Percentiles rank a stretch among this genome's conserved stretches.
phyloP scores from a whole-genome alignment of 2,329 filamentous ascomycete species.

The Pleomassaria siparia region DNA sequence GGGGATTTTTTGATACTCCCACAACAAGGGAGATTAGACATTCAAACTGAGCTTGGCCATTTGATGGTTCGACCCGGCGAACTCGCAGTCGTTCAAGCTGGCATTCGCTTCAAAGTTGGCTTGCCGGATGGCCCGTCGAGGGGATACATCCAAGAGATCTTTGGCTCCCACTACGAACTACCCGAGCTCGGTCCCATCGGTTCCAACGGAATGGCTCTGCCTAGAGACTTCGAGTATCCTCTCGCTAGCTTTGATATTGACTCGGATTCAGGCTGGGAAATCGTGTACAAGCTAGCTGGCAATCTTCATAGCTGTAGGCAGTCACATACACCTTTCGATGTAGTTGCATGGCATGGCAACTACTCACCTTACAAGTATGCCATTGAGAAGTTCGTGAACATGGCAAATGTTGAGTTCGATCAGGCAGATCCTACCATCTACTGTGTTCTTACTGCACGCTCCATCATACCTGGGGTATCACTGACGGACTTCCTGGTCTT shows the following conservation, averaged over 20 bases:
- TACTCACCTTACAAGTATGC: constrained; percentile 41
- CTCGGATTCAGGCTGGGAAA: constrained; percentile 8
- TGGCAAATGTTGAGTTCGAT: constrained; percentile 44
- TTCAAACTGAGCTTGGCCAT: constrained; percentile 16
- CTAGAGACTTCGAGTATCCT: constrained; percentile 14
- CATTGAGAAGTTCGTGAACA: constrained; percentile 32
- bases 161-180: constrained; percentile 12
- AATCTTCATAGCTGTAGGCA: constrained; percentile 6
- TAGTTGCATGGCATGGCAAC: constrained; percentile 20
- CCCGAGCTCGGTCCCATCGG: constrained; percentile 16
- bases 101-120: constrained; percentile 12
- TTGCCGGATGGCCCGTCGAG: constrained; percentile 13
- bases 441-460: constrained; percentile 45
- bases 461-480: constrained; percentile 29
- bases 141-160: constrained; percentile 16
- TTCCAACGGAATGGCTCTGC: constrained; percentile 12
- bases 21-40: constrained; percentile 13
- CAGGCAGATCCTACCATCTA: constrained; percentile 47
- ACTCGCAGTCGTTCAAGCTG: constrained; percentile 15
- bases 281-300: constrained; percentile 13
- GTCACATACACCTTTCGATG: constrained; percentile 16
- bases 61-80: constrained; percentile 16
- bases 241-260: constrained; percentile 13
- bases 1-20: constrained; percentile 12
- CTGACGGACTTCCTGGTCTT: constrained; percentile 45